Evolutionary conservation across 495 filamentous ascomycete genomes (phyloP), one percentile per base, ranked within the genome.

Genomic region (Xylaria grammica): DNA sequence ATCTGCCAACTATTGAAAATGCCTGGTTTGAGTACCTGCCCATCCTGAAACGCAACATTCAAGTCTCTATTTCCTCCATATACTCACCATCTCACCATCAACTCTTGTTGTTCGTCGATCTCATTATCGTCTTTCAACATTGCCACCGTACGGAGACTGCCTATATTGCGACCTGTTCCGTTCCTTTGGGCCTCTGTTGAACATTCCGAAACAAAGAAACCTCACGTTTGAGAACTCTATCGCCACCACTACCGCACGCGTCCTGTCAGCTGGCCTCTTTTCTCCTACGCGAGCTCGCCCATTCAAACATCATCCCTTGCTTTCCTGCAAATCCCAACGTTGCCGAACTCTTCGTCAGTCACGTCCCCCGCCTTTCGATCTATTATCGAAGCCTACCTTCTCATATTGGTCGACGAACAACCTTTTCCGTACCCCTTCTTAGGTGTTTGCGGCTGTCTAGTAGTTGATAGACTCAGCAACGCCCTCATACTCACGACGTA

Each of bases 161-260:
- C 32, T 13, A 38, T n/a, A 36, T 36, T 27, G 36, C 19, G 29
- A 26, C n/a, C 57, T 15, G 26, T 17, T 15, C 27, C 19, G 55
- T 32, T 29, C 4, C 38, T 48, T 49, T 48, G 27, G 20, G 29
- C 30, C 22, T 15, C 34, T n/a, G 34, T 42, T 56, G 36, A 38
- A 49, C 4, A n/a, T 5, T 30, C 32, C 22, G 29, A 45, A 45
- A 62, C 49, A 62, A 62, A 54, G 60, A 45, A 24, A 5, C 13
- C 32, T 7, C 19, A 17, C 17, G 42, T 1, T 48, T 38, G 57
- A 34, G 11, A 46, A 51, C 32, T 46, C 40, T 9, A 10, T 46
- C 11, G 46, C 34, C 15, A 8, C 45, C 32, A 48, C 45, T n/a
- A 20, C 58, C 45, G 32, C 32, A 26, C 58, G 48, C 48, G 34